Evolutionary conservation across 352 stramenopile genomes (phyloP).

Genomic region (Phytophthora nicotianae): DNA sequence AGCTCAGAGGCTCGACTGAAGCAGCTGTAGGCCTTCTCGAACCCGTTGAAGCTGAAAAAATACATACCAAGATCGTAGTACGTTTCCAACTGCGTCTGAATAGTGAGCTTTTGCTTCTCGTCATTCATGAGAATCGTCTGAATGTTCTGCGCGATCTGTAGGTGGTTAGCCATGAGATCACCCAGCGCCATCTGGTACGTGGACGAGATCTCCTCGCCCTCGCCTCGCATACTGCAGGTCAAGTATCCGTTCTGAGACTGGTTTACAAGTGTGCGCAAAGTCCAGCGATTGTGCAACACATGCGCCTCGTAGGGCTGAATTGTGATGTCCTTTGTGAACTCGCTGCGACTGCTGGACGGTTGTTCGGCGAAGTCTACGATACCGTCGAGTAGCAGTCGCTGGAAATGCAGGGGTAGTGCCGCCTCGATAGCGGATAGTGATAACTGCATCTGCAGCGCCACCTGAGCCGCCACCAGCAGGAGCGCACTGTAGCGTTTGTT

Average conservation of each 20-base stretch:
- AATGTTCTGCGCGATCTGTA: constrained; percentile 70
- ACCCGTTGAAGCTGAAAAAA: constrained; percentile 80
- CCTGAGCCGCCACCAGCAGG: constrained; percentile 73
- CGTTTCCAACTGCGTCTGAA: constrained; percentile 59
- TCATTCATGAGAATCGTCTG: constrained; percentile 57
- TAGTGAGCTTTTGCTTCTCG: constrained; percentile 43
- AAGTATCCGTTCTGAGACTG: constrained; percentile 76
- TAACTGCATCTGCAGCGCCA: constrained; percentile 78
- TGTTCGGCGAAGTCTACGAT: constrained; percentile 77
- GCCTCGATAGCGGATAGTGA: constrained; percentile 60
- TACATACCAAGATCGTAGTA: constrained; percentile 75
- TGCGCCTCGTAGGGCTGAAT: constrained; percentile 56
- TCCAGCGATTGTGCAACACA: constrained; percentile 80
- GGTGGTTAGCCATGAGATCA: constrained; percentile 60
- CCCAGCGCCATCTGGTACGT: constrained; percentile 75
- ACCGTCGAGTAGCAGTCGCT: constrained; percentile 82
- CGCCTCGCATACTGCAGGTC: constrained; percentile 65
- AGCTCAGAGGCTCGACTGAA: constrained; percentile 70
- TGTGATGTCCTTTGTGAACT: constrained; percentile 40
- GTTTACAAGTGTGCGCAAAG: constrained; percentile 67
- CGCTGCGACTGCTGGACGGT: constrained; percentile 29
- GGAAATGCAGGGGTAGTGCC: constrained; percentile 73
- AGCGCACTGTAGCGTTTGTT: constrained; percentile 79
- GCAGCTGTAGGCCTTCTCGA: constrained; percentile 78
- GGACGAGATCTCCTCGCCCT: constrained; percentile 66